Percentiles rank a stretch among this genome's conserved stretches.
phyloP scores from a whole-genome alignment of 1,284 basidiomycete genomes.

The Cystobasidium sp. region DNA sequence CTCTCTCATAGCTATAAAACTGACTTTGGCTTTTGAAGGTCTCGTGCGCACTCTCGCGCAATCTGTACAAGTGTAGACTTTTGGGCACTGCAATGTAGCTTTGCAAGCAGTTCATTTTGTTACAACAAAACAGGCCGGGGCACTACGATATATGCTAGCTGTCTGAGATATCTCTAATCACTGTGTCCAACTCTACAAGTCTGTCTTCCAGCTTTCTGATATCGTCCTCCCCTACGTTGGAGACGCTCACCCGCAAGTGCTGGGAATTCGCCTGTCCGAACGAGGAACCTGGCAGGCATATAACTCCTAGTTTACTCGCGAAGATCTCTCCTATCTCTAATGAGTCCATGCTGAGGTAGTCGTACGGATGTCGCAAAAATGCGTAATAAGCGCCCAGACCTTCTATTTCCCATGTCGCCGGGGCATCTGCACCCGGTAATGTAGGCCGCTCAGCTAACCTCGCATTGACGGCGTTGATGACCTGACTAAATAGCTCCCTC shows the following conservation, averaged over 20 bases:
- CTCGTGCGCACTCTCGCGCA: constrained; percentile 37
- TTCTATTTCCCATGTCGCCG: constrained; percentile 55
- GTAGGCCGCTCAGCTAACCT: constrained; percentile 55
- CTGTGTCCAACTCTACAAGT: constrained; percentile 9
- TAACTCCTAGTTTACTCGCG: constrained; percentile 68
- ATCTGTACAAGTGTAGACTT: constrained; percentile 33
- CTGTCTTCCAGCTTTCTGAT: constrained; percentile 27
- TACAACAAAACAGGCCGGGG: too few species aligned
- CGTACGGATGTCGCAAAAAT: constrained; percentile 66
- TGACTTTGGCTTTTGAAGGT: background rate
- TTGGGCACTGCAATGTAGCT: constrained; percentile 5
- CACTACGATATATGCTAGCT: background rate
- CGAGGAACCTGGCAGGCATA: constrained; percentile 71
- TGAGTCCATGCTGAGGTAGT: constrained; percentile 53
- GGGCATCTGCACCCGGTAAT: constrained; percentile 44
- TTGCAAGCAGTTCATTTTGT: background rate
- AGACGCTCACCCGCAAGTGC: constrained; percentile 35
- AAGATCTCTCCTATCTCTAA: constrained; percentile 66
- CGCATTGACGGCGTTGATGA: constrained; percentile 51
- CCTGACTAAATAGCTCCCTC: constrained; percentile 64
- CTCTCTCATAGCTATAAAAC: background rate
- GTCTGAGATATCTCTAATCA: constrained; percentile 14
- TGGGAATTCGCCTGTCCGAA: constrained; percentile 60
- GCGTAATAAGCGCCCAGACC: constrained; percentile 56
- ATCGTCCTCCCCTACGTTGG: constrained; percentile 24